Evolutionary conservation across 106 monocot species (phyloP).

Genomic region (Hemerocallis citrina): DNA sequence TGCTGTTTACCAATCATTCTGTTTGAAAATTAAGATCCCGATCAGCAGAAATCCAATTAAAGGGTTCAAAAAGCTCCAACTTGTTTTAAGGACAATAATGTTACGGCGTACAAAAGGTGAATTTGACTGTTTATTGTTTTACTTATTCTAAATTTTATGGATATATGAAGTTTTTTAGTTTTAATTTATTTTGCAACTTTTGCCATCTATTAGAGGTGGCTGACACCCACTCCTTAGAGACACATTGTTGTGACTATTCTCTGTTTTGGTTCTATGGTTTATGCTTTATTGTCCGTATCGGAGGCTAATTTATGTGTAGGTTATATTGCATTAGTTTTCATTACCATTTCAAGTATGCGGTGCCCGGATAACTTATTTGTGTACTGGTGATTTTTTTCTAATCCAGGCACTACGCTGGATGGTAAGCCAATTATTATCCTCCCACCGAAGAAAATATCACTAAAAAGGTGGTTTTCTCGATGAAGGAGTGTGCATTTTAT

Average conservation of each 20-base stretch:
- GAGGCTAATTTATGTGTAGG: too few species aligned
- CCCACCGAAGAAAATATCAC: slow-evolving; percentile 60
- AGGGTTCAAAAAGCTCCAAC: slow-evolving; percentile 91
- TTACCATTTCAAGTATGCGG: too few species aligned
- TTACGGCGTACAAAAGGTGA: slow-evolving; percentile 92
- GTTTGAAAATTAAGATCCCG: slow-evolving; percentile 56
- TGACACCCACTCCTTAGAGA: too few species aligned
- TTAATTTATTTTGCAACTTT: too few species aligned
- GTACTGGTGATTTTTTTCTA: too few species aligned
- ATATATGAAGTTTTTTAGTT: not conserved
- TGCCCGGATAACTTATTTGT: too few species aligned
- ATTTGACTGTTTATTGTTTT: not conserved
- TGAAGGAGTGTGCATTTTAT: slow-evolving; percentile 66
- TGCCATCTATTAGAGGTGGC: too few species aligned
- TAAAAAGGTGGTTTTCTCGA: slow-evolving; percentile 81
- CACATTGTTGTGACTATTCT: too few species aligned
- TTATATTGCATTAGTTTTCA: too few species aligned
- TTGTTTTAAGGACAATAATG: slow-evolving; percentile 83
- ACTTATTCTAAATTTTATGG: not conserved
- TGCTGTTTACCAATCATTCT: slow-evolving; percentile 65
- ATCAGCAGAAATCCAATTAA: slow-evolving; percentile 57
- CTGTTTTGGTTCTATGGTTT: too few species aligned
- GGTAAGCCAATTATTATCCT: slow-evolving; percentile 79
- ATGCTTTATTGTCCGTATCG: too few species aligned
- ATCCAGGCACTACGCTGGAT: slow-evolving; percentile 54